Base-by-base conservation (phyloP, 148 eudicot genomes). In the Dianthus caryophyllus region DNA sequence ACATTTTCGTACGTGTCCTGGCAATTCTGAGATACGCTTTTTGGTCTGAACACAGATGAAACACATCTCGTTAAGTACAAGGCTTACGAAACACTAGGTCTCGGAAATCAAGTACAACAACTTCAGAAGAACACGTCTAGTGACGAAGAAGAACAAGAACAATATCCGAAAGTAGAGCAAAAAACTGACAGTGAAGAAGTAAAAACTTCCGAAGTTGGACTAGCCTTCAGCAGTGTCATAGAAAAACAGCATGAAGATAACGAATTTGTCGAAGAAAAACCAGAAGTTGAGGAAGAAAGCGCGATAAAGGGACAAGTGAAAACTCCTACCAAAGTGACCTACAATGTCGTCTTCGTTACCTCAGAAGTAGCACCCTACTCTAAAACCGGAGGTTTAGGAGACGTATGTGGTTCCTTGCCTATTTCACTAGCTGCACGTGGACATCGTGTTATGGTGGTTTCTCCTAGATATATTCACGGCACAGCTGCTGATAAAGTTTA, bases 361-460 rank as follows among this genome's bases (percentile, higher is more conserved):
- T 72, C 99, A 64, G 99, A 94, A 68, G 97, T 85, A 39, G 90
- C 96, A 22, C 99, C 99, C 52, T 94, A 94, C 81, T 94, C 97
- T 24, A 94, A 94, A 80, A 94, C 97, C 5, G 99, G 99, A 66
- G 99, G 99, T 48, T 66, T 94, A 68, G 99, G 96, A 70, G 99
- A 94, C 81, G 99, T 94, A 61, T 94, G 97, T 87, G 99, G 99
- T 54, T 94, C 99, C 61, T 82, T 94, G 71, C 99, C 99, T 31
- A 77, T 88, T 70, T 84, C 99, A 58, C 74, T 94, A 46, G 99
- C 99, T 68, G 84, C 75, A 14, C 87, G 96, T 36, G 99, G 99
- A 16, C 99, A 94, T 53, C 96, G 97, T 70, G 99, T 90, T 16
- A 94, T 94, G 97, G 99, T 94, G 52, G 84, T 94, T 58, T 76